Percentiles rank a stretch among this genome's conserved stretches.
phyloP scores from a whole-genome alignment of 202 grass and related monocot species.

The Carex sylvatica region DNA sequence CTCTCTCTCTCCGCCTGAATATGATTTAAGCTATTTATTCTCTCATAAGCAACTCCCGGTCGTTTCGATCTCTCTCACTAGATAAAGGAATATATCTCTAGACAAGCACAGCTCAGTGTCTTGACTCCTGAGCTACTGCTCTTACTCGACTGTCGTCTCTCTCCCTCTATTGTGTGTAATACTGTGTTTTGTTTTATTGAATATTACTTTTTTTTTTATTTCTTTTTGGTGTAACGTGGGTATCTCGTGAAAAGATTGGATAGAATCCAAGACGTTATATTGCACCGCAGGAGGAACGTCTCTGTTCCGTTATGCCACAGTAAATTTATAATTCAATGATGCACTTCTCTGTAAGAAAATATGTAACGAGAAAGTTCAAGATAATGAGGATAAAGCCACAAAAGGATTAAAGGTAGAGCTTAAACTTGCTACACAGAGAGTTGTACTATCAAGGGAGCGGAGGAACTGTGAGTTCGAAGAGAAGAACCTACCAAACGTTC shows the following conservation, averaged over 20 bases:
- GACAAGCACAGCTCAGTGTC: conserved; percentile 20
- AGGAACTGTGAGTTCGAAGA: not conserved
- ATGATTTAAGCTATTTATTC: not conserved
- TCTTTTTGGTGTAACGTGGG: conserved; percentile 24
- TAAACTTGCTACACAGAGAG: not conserved
- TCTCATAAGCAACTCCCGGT: conserved; percentile 1
- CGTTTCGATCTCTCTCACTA: not conserved
- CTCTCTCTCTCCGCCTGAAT: not conserved
- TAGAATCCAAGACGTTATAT: conserved; percentile 11
- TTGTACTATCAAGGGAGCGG: not conserved
- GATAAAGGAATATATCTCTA: conserved; percentile 4
- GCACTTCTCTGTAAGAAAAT: not conserved
- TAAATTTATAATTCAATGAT: not conserved
- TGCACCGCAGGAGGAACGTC: conserved; percentile 22
- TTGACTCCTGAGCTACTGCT: not conserved
- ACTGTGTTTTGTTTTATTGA: not conserved
- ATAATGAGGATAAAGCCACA: not conserved
- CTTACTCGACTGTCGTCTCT: conserved; percentile 6
- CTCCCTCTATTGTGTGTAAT: conserved; percentile 13
- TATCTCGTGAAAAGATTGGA: conserved; percentile 29
- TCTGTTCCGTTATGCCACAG: conserved; percentile 7
- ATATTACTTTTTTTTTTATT: not conserved
- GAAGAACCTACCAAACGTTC: not conserved
- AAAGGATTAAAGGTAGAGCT: not conserved
- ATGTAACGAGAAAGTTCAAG: not conserved